Base-by-base conservation (phyloP, 768 basidiomycete genomes). In the Mycena alexandri region DNA sequence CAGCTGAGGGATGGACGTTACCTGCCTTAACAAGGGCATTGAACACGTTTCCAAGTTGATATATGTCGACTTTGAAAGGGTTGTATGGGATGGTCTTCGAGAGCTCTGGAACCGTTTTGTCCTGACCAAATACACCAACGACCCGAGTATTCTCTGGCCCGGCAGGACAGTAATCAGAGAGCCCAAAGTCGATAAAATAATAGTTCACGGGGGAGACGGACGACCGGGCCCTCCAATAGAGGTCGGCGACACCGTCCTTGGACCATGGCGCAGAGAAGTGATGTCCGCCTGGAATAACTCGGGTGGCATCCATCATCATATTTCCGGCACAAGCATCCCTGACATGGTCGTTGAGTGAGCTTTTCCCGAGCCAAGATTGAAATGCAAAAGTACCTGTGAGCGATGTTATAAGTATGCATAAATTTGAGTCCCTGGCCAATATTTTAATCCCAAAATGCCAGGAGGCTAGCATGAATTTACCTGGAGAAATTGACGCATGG, bases 401-500 rank as follows among this genome's bases (percentile, higher is more conserved):
- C 55, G 17, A 69, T 51, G 24, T 68, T 34, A 41, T 67, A 46
- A 34, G 56, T 5, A 46, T 67, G 71, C 68, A 72, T 67, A 43
- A 70, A 72, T 33, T 61, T 19, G 64, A 59, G 12, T 61, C 69
- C 61, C 70, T 33, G 1, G 36, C 17, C 22, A 21, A 14, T n/a
- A 46, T n/a, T 21, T 29, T 43, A 51, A 12, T 13, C 12, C n/a
- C n/a, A n/a, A 51, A 14, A 50, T 63, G n/a, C n/a, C n/a, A 21
- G 0, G 11, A 19, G 12, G 41, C 43, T 16, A 25, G 13, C 46
- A 47, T 25, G 21, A 8, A 19, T 25, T 51, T 38, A 47, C 69
- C 60, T 72, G 57, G 13, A 74, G 48, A 36, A 67, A 61, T 59
- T 73, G 73, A 13, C 61, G 38, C 42, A 69, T 36, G 10, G 65